Percentiles rank a stretch among this genome's conserved stretches.
These are phyloP conservation scores for Blastomyces emzantsi DNA, from an alignment of 2,329 filamentous ascomycete genomes.

Conservation along the genomic window DNA sequence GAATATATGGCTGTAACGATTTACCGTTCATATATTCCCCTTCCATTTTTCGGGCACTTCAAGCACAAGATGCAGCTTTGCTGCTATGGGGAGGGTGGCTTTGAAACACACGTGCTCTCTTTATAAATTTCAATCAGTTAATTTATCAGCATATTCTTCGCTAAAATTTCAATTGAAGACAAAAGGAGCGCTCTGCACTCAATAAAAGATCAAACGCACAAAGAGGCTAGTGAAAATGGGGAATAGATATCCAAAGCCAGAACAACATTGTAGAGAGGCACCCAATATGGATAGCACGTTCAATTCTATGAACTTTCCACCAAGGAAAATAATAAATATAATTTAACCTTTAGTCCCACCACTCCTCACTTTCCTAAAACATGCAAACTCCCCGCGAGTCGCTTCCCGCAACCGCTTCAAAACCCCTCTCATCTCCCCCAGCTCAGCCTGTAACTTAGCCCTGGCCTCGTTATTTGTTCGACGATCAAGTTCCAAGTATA, in stretches of 20 bases:
- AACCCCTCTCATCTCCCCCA: conserved; percentile 80
- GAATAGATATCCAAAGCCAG: not conserved
- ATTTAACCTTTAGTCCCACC: not conserved
- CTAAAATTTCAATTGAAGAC: not conserved
- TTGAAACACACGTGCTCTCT: not conserved
- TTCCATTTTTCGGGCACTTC: not conserved
- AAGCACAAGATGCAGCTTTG: not conserved
- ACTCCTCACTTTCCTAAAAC: conserved; percentile 58
- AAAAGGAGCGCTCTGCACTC: not conserved
- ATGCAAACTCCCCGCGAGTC: conserved; percentile 79
- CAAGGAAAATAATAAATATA: not conserved
- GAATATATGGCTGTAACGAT: not conserved
- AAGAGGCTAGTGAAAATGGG: not conserved
- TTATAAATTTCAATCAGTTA: not conserved
- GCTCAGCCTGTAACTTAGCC: conserved; percentile 68
- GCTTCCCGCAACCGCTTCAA: conserved; percentile 75
- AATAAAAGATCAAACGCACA: not conserved
- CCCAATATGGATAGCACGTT: not conserved
- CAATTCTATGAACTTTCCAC: not conserved
- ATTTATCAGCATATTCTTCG: not conserved
- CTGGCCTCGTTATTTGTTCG: conserved; percentile 84
- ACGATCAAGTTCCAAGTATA: conserved; percentile 83
- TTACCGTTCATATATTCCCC: not conserved
- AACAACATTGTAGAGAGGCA: not conserved
- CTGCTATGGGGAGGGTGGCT: not conserved